These are phyloP conservation scores for Aureobasidium leucospermi DNA, from an alignment of 2,329 filamentous ascomycete species.

Conservation along the genomic window DNA sequence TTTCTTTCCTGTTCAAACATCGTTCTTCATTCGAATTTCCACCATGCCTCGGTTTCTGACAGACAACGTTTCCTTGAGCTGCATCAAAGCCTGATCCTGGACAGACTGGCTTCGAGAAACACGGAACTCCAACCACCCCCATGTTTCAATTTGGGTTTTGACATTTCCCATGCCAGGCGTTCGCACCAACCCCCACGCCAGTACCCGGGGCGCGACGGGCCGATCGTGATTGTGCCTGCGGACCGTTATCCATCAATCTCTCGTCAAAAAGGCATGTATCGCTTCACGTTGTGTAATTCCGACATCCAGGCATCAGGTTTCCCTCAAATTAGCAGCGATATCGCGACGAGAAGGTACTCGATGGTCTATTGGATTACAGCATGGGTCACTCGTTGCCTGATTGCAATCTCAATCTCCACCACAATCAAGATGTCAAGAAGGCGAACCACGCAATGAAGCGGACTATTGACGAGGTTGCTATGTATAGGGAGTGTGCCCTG, in stretches of 20 bases:
- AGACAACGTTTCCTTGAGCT: background rate
- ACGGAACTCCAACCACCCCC: background rate
- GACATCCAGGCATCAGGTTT: background rate
- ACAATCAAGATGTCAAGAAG: background rate
- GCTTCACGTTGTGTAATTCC: background rate
- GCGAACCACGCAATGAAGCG: background rate
- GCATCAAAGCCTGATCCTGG: background rate
- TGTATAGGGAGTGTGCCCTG: too few species aligned
- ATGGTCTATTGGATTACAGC: background rate
- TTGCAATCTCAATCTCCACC: background rate
- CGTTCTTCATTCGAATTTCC: background rate
- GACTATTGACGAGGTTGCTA: too few species aligned
- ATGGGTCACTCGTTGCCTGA: background rate
- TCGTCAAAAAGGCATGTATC: background rate
- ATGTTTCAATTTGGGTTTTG: background rate
- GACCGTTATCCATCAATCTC: constrained; percentile 5
- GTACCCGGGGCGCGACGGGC: background rate
- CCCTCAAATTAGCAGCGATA: background rate
- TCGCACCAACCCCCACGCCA: constrained; percentile 5
- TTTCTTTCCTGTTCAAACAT: background rate
- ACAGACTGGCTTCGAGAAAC: background rate
- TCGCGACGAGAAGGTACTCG: background rate
- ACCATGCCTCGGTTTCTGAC: background rate
- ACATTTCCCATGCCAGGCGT: background rate
- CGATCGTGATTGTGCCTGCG: background rate